These are phyloP conservation scores for Colletotrichum musae DNA, from an alignment of 2,329 filamentous ascomycete species.

Conservation along the genomic window DNA sequence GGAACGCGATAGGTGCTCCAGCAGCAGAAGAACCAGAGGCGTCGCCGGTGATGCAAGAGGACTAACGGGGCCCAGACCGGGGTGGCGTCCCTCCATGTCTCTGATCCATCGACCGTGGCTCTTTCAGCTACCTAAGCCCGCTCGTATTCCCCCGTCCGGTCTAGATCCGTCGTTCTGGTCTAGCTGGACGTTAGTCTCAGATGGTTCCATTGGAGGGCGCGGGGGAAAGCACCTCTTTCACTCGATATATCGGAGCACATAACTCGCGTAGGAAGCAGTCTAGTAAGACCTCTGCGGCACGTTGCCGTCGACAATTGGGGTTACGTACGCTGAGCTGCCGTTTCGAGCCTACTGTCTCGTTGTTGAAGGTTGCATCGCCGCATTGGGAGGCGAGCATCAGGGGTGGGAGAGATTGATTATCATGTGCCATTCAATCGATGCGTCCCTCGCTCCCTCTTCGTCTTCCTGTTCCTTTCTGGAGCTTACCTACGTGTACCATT, in stretches of 20 bases:
- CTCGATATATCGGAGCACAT: not conserved
- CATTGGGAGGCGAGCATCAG: not conserved
- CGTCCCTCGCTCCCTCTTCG: not conserved
- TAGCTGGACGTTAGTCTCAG: not conserved
- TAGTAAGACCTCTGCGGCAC: not conserved
- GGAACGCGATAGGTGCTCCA: too few relatives aligned
- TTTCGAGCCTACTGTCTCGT: not conserved
- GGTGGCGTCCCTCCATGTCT: conserved; percentile 21
- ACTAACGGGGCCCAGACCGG: not conserved
- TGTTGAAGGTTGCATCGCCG: not conserved
- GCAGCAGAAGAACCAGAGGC: conserved; percentile 1
- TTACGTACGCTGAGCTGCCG: conserved; percentile 1
- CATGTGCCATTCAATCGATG: not conserved
- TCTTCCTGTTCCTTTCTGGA: not conserved
- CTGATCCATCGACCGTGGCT: not conserved
- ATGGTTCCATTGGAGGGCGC: not conserved
- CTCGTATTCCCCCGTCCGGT: not conserved
- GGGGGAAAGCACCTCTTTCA: not conserved
- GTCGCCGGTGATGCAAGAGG: not conserved
- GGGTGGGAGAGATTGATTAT: not conserved
- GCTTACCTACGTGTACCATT: not conserved
- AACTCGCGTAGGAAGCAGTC: too few relatives aligned
- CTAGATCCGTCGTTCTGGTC: too few relatives aligned
- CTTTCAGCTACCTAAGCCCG: not conserved
- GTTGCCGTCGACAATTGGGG: not conserved